These are phyloP conservation scores for Blastosporella zonata DNA, from an alignment of 1,284 basidiomycete genomes.

Conservation along the genomic window DNA sequence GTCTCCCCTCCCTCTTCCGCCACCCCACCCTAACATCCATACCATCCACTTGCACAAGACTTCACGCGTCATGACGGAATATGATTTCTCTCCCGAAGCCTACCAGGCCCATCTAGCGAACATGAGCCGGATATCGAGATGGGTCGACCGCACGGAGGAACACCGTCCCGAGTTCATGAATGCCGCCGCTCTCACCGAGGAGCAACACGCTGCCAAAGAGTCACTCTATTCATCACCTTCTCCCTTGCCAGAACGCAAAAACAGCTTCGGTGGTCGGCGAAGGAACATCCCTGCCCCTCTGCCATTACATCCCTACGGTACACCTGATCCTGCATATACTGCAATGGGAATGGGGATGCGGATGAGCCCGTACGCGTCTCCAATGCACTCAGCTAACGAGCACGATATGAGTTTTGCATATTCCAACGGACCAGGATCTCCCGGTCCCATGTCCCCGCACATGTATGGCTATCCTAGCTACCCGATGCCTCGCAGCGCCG, in stretches of 20 bases:
- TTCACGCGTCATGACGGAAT: constrained; percentile 21
- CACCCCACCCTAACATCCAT: background rate
- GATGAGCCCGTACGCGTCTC: constrained; percentile 10
- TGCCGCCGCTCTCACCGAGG: constrained; percentile 18
- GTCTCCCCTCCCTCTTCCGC: background rate
- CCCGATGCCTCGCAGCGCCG: constrained; percentile 3
- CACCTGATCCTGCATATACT: constrained; percentile 4
- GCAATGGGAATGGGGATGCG: constrained; percentile 5
- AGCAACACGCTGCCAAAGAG: background rate
- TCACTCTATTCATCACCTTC: background rate
- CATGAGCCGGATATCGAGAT: constrained; percentile 21
- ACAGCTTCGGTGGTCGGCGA: constrained; percentile 4
- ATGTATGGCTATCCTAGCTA: constrained; percentile 5
- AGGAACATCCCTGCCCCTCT: constrained; percentile 15
- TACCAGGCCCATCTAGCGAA: constrained; percentile 21
- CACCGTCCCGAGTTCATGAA: constrained; percentile 17
- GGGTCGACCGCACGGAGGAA: constrained; percentile 21
- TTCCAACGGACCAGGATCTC: constrained; percentile 8
- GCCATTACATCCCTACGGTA: constrained; percentile 13
- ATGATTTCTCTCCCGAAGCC: constrained; percentile 24
- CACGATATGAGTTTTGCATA: constrained; percentile 11
- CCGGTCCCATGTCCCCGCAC: constrained; percentile 12
- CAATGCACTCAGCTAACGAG: constrained; percentile 3
- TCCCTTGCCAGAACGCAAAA: constrained; percentile 2
- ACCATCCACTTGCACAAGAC: background rate